These are phyloP conservation scores for Pyropia yezoensis DNA, from an alignment of 23 red algal species.

Conservation along the genomic window DNA sequence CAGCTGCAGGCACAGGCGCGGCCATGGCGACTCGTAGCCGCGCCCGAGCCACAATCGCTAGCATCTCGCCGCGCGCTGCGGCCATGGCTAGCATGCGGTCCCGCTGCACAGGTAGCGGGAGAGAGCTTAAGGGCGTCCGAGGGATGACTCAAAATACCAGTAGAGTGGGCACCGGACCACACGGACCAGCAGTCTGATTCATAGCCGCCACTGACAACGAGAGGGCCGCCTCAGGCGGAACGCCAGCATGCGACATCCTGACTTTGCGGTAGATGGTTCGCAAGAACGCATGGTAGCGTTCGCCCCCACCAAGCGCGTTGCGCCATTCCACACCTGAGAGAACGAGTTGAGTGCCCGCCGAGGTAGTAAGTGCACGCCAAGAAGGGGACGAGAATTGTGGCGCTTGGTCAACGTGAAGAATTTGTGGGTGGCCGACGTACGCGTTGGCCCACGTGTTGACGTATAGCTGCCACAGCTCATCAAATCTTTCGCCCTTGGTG, in stretches of 20 bases:
- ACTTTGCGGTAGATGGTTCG: slow-evolving; percentile 7
- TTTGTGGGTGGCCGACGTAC: slow-evolving; percentile 5
- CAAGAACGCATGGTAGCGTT: slow-evolving; percentile 1
- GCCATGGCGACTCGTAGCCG: neutral
- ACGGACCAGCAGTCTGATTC: slow-evolving; percentile 11
- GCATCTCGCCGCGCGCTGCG: slow-evolving; percentile 2
- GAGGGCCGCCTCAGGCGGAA: neutral
- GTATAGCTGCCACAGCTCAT: slow-evolving; percentile 7
- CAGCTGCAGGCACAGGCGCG: neutral
- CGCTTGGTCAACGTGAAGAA: slow-evolving; percentile 2
- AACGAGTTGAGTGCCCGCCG: neutral
- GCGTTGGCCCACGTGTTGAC: neutral
- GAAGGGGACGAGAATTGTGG: slow-evolving; percentile 1
- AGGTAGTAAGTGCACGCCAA: neutral
- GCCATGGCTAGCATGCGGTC: slow-evolving; percentile 9
- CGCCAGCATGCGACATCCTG: neutral
- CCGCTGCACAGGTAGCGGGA: neutral
- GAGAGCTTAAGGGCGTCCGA: neutral
- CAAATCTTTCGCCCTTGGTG: neutral
- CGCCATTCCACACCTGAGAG: neutral
- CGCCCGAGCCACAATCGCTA: neutral
- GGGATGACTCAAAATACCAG: slow-evolving; percentile 22
- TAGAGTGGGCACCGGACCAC: slow-evolving; percentile 6
- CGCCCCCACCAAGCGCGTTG: slow-evolving; percentile 6
- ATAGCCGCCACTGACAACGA: neutral